These are phyloP conservation scores for Caloboletus firmus DNA, from an alignment of 1,284 basidiomycete species.

Conservation along the genomic window DNA sequence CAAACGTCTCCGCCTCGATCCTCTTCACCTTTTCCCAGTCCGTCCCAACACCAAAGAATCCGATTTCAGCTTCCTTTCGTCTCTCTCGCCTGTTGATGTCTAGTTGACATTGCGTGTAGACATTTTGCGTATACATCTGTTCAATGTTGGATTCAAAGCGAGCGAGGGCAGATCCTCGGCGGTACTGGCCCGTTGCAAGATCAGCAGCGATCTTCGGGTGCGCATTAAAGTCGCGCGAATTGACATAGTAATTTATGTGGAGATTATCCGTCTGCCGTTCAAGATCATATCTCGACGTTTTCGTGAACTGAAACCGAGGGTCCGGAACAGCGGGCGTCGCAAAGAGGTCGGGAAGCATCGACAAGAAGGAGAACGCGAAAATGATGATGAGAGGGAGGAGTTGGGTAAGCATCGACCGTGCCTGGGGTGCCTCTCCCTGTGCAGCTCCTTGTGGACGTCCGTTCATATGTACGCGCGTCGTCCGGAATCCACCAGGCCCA, in stretches of 20 bases:
- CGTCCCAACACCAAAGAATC: constrained; percentile 85
- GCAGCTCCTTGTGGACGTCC: constrained; percentile 38
- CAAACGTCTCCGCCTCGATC: constrained; percentile 65
- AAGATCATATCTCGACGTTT: constrained; percentile 56
- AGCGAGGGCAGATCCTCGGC: constrained; percentile 37
- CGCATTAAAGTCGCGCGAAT: constrained; percentile 71
- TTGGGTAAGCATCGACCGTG: constrained; percentile 76
- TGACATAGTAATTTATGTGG: constrained; percentile 85
- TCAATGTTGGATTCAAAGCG: constrained; percentile 74
- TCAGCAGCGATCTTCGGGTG: constrained; percentile 78
- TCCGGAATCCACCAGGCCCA: constrained; percentile 75
- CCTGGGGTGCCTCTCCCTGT: constrained; percentile 37
- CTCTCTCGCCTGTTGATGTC: constrained; percentile 64
- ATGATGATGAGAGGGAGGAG: constrained; percentile 85
- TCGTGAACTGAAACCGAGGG: constrained; percentile 76
- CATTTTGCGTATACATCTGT: constrained; percentile 63
- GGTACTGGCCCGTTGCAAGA: constrained; percentile 51
- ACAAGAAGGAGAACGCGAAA: constrained; percentile 82
- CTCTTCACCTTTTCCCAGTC: constrained; percentile 82
- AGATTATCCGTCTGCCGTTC: constrained; percentile 68
- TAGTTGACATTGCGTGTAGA: constrained; percentile 70
- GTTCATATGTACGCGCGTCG: constrained; percentile 51
- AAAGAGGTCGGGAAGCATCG: constrained; percentile 81
- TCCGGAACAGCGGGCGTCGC: constrained; percentile 68
- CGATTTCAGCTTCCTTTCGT: constrained; percentile 72